A percentile compares a stretch with the other conserved stretches of the same genome.
phyloP scores from a whole-genome alignment of 805 yeast species.

The Kluyveromyces wickerhamii region DNA sequence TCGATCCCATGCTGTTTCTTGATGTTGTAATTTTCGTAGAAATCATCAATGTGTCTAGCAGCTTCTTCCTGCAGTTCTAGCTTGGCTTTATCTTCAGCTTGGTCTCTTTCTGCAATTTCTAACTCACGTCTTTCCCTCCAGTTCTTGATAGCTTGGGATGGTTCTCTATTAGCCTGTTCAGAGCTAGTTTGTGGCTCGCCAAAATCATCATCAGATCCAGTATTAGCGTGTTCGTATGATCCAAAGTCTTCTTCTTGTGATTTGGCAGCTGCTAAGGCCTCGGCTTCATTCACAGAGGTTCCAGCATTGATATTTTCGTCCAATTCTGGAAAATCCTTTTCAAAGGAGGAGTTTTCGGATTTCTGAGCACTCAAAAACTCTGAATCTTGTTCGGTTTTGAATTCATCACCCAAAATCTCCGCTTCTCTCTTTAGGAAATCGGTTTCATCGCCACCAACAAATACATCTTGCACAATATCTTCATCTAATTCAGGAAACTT shows the following conservation, averaged over 20 bases:
- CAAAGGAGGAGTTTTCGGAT: constrained; percentile 43
- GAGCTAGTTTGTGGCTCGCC: constrained; percentile 25
- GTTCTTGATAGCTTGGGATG: constrained; percentile 53
- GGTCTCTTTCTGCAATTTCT: constrained; percentile 76
- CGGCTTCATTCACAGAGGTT: constrained; percentile 5
- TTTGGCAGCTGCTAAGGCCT: constrained; percentile 4
- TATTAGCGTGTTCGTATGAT: too few species aligned
- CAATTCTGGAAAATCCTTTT: constrained; percentile 52
- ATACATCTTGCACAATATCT: constrained; percentile 23
- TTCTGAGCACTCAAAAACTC: constrained; percentile 39
- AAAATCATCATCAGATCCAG: constrained; percentile 32
- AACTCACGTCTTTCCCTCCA: constrained; percentile 80
- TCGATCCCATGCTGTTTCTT: constrained; percentile 67
- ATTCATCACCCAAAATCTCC: constrained; percentile 62
- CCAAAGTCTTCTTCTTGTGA: not conserved
- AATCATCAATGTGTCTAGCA: constrained; percentile 76
- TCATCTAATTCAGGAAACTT: constrained; percentile 67
- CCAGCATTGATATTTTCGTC: constrained; percentile 7
- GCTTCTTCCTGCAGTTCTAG: constrained; percentile 68
- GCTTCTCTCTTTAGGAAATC: constrained; percentile 65
- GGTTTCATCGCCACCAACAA: constrained; percentile 32
- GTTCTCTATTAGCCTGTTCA: constrained; percentile 29
- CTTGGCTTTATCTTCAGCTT: constrained; percentile 54
- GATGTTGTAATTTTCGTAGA: constrained; percentile 81
- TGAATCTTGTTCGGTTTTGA: constrained; percentile 55